Percentiles rank a stretch among this genome's conserved stretches.
Evolutionary conservation across 139 green algal genomes (phyloP).

Genomic region (Dunaliella sp.): DNA sequence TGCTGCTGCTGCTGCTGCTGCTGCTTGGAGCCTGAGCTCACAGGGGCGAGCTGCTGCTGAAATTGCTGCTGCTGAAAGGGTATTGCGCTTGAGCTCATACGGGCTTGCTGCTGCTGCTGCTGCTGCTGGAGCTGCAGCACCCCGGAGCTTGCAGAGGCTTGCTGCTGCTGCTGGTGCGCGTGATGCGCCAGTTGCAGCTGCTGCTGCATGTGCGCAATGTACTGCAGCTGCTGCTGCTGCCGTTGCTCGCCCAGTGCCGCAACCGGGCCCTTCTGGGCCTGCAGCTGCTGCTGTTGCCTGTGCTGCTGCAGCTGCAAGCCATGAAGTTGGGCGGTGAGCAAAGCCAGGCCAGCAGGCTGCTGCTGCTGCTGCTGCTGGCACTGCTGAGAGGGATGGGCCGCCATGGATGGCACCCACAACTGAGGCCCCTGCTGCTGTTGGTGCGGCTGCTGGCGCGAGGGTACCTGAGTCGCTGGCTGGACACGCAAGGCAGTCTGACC

Average conservation of each 20-base stretch:
- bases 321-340: constrained; percentile 4
- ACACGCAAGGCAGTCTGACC: too few species aligned
- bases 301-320: background rate
- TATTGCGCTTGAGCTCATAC: too few species aligned
- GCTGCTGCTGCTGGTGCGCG: constrained; percentile 5
- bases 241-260: background rate
- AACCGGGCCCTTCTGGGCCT: background rate
- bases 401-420: background rate
- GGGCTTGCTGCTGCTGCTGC: too few species aligned
- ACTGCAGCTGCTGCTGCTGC: background rate
- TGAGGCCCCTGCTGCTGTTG: too few species aligned
- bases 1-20: too few species aligned
- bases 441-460: background rate
- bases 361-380: background rate
- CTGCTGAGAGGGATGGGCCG: background rate
- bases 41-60: too few species aligned
- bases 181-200: background rate
- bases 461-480: too few species aligned
- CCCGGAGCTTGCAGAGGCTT: background rate
- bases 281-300: background rate
- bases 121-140: background rate
- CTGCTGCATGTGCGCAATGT: background rate
- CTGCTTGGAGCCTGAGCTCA: too few species aligned
- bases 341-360: background rate
- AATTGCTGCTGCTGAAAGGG: too few species aligned